Percentiles rank a stretch among this genome's conserved stretches.
phyloP scores from a whole-genome alignment of 495 filamentous ascomycete species.

The Hapsidospora chrysogenum region DNA sequence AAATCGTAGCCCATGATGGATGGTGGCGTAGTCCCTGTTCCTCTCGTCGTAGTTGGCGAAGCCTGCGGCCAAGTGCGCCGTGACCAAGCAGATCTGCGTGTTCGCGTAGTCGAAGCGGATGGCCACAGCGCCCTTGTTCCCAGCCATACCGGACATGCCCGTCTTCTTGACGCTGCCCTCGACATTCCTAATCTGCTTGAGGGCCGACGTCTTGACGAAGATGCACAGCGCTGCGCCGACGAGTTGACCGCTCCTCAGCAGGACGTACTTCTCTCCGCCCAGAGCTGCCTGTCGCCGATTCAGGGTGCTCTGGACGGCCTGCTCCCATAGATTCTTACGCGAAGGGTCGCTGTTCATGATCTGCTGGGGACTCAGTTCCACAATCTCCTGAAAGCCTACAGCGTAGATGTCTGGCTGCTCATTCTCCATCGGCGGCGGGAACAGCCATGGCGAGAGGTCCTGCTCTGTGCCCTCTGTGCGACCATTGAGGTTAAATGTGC shows the following conservation, averaged over 20 bases:
- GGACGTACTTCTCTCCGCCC: constrained; percentile 63
- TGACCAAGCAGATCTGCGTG: constrained; percentile 87
- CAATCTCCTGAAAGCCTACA: constrained; percentile 94
- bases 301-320: constrained; percentile 57
- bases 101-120: constrained; percentile 93
- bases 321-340: constrained; percentile 73
- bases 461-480: constrained; percentile 54
- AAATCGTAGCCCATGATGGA: constrained; percentile 73
- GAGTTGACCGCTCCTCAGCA: constrained; percentile 82
- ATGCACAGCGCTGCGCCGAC: constrained; percentile 87
- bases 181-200: constrained; percentile 82
- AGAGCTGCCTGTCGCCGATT: constrained; percentile 46
- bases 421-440: constrained; percentile 29
- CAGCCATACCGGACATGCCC: constrained; percentile 90
- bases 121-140: constrained; percentile 95
- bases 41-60: constrained; percentile 96
- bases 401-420: constrained; percentile 63
- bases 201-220: constrained; percentile 61
- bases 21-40: constrained; percentile 84
- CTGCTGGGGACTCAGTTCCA: constrained; percentile 89
- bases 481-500: constrained; percentile 93
- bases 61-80: constrained; percentile 89
- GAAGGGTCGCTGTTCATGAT: constrained; percentile 97
- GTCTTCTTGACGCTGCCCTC: constrained; percentile 96
- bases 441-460: constrained; percentile 78